phyloP scores from a whole-genome alignment of 768 basidiomycete genomes.

The Suillus hirtellus region DNA sequence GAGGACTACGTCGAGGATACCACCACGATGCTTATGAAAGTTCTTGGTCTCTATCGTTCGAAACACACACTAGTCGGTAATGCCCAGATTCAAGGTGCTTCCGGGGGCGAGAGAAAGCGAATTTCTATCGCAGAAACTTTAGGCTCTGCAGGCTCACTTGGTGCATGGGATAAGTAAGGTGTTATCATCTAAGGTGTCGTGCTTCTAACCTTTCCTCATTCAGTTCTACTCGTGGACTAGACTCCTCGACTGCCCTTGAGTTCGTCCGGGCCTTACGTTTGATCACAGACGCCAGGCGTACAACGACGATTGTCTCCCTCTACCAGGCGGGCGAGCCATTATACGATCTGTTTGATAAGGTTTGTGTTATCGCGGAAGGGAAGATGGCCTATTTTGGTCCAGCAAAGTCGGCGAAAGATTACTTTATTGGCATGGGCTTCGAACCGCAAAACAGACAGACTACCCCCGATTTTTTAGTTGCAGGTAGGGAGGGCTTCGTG shows the following conservation, averaged over 20 bases:
- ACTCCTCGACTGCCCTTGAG: conserved; percentile 72
- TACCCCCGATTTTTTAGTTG: conserved; percentile 61
- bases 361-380: conserved; percentile 62
- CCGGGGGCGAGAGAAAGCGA: conserved; percentile 80
- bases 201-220: conserved; percentile 42
- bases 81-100: conserved; percentile 74
- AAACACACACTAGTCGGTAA: conserved; percentile 78
- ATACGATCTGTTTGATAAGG: conserved; percentile 69
- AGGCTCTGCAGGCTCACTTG: conserved; percentile 41
- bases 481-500: conserved; percentile 10
- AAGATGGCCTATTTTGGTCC: conserved; percentile 64
- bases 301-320: conserved; percentile 73
- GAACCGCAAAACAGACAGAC: conserved; percentile 58
- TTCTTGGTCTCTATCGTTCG: conserved; percentile 78
- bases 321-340: conserved; percentile 81
- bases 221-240: conserved; percentile 70
- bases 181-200: not conserved
- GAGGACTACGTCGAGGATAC: conserved; percentile 20
- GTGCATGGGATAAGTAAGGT: conserved; percentile 1
- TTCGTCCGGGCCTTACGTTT: conserved; percentile 72
- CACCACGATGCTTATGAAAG: conserved; percentile 54
- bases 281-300: conserved; percentile 53
- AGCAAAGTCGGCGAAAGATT: conserved; percentile 50
- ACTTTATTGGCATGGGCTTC: conserved; percentile 63
- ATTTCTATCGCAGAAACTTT: conserved; percentile 79